These are phyloP conservation scores for Brassica cretica DNA, from an alignment of 345 rosid species.

Conservation along the genomic window DNA sequence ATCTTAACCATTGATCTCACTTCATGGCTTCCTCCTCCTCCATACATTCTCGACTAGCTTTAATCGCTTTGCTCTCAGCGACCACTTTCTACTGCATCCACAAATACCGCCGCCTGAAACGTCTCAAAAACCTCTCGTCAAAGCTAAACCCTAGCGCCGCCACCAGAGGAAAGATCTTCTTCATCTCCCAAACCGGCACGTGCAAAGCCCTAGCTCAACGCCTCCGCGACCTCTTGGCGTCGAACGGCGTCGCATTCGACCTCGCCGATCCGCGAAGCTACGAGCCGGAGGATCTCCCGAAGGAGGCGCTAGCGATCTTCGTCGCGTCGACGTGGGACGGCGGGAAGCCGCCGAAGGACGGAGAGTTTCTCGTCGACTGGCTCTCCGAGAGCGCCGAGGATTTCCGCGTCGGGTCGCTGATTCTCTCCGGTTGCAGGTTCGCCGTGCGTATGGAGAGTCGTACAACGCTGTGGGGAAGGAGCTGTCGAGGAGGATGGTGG, in stretches of 20 bases:
- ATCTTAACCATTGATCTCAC: not conserved
- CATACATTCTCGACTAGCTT: slow-evolving; percentile 56
- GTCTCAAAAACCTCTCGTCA: slow-evolving; percentile 41
- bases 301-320: slow-evolving; percentile 60
- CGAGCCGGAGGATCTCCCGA: slow-evolving; percentile 89
- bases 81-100: slow-evolving; percentile 77
- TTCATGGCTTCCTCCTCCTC: slow-evolving; percentile 49
- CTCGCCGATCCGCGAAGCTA: slow-evolving; percentile 72
- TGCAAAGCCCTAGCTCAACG: slow-evolving; percentile 67
- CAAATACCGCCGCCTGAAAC: slow-evolving; percentile 72
- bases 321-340: slow-evolving; percentile 92
- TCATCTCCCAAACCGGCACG: slow-evolving; percentile 81
- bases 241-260: slow-evolving; percentile 54
- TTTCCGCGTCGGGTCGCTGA: slow-evolving; percentile 80
- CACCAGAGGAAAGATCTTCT: slow-evolving; percentile 63
- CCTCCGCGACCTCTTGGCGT: slow-evolving; percentile 46
- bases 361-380: slow-evolving; percentile 71
- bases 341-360: slow-evolving; percentile 70
- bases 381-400: slow-evolving; percentile 81
- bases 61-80: slow-evolving; percentile 78
- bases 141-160: slow-evolving; percentile 41
- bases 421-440: slow-evolving; percentile 65
- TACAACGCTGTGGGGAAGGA: slow-evolving; percentile 80
- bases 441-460: slow-evolving; percentile 62
- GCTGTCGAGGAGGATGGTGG: slow-evolving; percentile 59